Percentiles rank a stretch among this genome's conserved stretches.
phyloP scores from a whole-genome alignment of 2,329 filamentous ascomycete species.

The Bipolaris victoriae region DNA sequence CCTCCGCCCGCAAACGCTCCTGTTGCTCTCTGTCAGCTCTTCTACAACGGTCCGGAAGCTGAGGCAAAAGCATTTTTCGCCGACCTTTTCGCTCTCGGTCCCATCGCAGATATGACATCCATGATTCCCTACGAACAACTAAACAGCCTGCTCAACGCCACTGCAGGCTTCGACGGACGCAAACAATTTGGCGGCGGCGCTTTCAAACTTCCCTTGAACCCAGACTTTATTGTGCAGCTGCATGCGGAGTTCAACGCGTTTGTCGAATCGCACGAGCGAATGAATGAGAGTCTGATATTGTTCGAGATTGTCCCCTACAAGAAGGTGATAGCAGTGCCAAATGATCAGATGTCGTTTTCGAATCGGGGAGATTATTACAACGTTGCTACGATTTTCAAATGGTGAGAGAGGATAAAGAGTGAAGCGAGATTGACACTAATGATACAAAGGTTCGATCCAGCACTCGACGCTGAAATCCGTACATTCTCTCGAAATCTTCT shows the following conservation, averaged over 20 bases:
- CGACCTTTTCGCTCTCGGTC: constrained; percentile 35
- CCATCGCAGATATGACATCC: constrained; percentile 30
- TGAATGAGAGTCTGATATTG: constrained; percentile 37
- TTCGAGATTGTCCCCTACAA: constrained; percentile 40
- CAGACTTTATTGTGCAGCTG: constrained; percentile 30
- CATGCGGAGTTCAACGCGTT: constrained; percentile 37
- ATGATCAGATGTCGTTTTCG: constrained; percentile 34
- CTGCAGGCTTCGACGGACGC: constrained; percentile 43
- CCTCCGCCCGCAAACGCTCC: constrained; percentile 41
- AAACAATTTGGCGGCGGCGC: constrained; percentile 48
- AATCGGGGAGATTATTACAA: constrained; percentile 46
- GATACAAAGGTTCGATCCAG: constrained; percentile 31
- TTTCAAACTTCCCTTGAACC: constrained; percentile 43
- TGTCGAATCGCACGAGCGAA: constrained; percentile 28
- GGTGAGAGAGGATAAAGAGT: constrained; percentile 22
- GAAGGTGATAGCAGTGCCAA: constrained; percentile 31
- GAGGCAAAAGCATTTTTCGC: constrained; percentile 36
- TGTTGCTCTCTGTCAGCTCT: constrained; percentile 36
- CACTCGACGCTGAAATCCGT: constrained; percentile 34
- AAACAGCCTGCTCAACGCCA: constrained; percentile 42
- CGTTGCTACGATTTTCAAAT: constrained; percentile 41
- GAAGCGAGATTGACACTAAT: not conserved
- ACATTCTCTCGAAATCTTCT: constrained; percentile 34
- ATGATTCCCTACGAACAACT: constrained; percentile 44
- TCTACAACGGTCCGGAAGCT: constrained; percentile 46